Percentiles rank a stretch among this genome's conserved stretches.
Evolutionary conservation across 1,284 basidiomycete species (phyloP).

Genomic region (Malassezia dermatis): DNA sequence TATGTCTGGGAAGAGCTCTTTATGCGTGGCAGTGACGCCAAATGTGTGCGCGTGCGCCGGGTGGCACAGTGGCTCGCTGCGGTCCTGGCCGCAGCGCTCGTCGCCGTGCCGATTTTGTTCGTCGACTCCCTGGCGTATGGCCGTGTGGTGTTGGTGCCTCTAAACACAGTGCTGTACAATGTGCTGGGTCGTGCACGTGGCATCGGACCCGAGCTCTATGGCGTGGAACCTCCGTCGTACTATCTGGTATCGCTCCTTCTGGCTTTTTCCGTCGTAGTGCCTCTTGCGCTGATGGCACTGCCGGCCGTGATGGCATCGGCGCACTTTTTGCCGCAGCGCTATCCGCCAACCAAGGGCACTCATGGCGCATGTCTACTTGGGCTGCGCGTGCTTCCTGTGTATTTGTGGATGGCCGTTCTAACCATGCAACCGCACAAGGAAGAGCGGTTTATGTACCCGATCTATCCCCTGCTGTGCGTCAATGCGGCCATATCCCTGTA

Average conservation of each 20-base stretch:
- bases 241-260: slow-evolving; percentile 56
- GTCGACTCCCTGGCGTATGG: slow-evolving; percentile 79
- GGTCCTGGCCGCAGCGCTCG: slow-evolving; percentile 57
- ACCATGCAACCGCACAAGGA: slow-evolving; percentile 85
- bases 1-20: slow-evolving; percentile 86
- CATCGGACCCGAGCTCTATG: slow-evolving; percentile 77
- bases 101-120: slow-evolving; percentile 52
- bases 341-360: slow-evolving; percentile 44
- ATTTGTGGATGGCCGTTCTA: slow-evolving; percentile 75
- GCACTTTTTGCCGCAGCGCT: slow-evolving; percentile 63
- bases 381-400: slow-evolving; percentile 69
- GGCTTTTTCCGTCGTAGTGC: slow-evolving; percentile 81
- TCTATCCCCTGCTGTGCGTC: slow-evolving; percentile 81
- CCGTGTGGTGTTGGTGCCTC: slow-evolving; percentile 64
- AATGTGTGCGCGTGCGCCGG: slow-evolving; percentile 47
- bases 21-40: slow-evolving; percentile 55
- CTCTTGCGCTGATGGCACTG: slow-evolving; percentile 55
- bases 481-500: slow-evolving; percentile 72
- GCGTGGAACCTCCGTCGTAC: slow-evolving; percentile 66
- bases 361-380: slow-evolving; percentile 53
- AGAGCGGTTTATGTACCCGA: slow-evolving; percentile 93
- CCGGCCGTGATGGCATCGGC: slow-evolving; percentile 72
- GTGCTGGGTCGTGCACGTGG: slow-evolving; percentile 59
- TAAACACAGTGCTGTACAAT: slow-evolving; percentile 92
- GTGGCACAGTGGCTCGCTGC: slow-evolving; percentile 58